Percentiles rank a stretch among this genome's conserved stretches.
Conservation (phyloP, 176 grass and related monocot species). For the Poa annua region DNA sequence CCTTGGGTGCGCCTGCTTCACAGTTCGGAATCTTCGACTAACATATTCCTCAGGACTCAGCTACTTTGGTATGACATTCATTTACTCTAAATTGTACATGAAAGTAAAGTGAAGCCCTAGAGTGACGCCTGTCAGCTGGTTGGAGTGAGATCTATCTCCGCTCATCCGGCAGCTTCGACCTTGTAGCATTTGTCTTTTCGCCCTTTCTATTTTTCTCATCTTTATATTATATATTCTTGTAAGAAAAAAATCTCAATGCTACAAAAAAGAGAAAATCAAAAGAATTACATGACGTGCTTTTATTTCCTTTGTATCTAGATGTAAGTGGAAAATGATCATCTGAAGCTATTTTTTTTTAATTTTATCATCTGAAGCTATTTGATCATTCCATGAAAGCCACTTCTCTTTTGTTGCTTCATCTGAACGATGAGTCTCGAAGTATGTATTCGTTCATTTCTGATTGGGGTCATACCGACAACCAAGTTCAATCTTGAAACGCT, state of each 20-base stretch:
- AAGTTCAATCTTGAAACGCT: no score
- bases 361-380: conserved; percentile 7
- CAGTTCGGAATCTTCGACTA: conserved; percentile 47
- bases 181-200: conserved; percentile 26
- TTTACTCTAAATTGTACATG: conserved; percentile 65
- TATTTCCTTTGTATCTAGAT: background rate
- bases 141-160: conserved; percentile 37
- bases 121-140: conserved; percentile 42
- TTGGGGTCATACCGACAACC: no score
- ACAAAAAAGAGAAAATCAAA: conserved; percentile 38
- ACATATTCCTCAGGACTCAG: conserved; percentile 43
- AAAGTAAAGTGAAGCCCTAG: conserved; percentile 47
- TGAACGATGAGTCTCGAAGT: background rate
- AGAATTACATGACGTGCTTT: conserved; percentile 28
- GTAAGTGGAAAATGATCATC: background rate
- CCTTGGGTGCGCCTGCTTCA: conserved; percentile 42
- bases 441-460: background rate
- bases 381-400: background rate
- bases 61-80: conserved; percentile 43
- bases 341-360: background rate
- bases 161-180: conserved; percentile 35
- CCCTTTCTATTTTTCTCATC: conserved; percentile 26
- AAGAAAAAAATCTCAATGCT: conserved; percentile 52
- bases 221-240: conserved; percentile 49
- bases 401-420: background rate